These are phyloP conservation scores for Alternaria longipes DNA, from an alignment of 2,329 filamentous ascomycete genomes.

Conservation along the genomic window DNA sequence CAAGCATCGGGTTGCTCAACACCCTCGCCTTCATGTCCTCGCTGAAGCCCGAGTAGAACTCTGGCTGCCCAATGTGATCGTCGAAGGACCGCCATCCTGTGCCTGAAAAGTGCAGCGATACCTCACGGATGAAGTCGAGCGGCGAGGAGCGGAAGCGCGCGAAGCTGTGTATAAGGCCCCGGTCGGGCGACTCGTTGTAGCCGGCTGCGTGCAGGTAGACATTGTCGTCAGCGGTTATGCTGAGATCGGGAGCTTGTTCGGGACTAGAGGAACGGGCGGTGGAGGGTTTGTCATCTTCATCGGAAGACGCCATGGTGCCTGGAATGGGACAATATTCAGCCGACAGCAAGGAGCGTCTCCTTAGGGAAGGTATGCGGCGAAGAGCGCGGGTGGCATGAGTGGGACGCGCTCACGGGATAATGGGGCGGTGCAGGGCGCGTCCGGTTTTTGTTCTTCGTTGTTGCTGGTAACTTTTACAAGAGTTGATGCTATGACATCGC, in stretches of 20 bases:
- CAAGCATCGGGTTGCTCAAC: slow-evolving; percentile 77
- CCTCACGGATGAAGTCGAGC: slow-evolving; percentile 86
- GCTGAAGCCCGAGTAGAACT: slow-evolving; percentile 91
- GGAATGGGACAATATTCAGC: not conserved
- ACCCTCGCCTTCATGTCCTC: slow-evolving; percentile 87
- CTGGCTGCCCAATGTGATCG: slow-evolving; percentile 84
- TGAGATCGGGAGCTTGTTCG: slow-evolving; percentile 56
- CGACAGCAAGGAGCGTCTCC: slow-evolving; percentile 6
- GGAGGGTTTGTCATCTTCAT: slow-evolving; percentile 23
- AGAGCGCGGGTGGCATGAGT: slow-evolving; percentile 6
- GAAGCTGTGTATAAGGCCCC: slow-evolving; percentile 81
- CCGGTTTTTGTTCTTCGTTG: not conserved
- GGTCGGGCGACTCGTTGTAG: slow-evolving; percentile 62
- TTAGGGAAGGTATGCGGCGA: slow-evolving; percentile 3
- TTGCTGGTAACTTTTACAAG: not conserved
- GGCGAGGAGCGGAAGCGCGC: slow-evolving; percentile 81
- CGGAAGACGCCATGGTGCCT: slow-evolving; percentile 27
- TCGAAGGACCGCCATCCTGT: slow-evolving; percentile 97
- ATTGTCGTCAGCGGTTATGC: slow-evolving; percentile 56
- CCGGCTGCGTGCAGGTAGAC: slow-evolving; percentile 57
- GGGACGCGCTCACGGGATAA: not conserved
- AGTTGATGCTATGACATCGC: slow-evolving; percentile 16
- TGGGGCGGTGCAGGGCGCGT: not conserved
- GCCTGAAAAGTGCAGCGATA: slow-evolving; percentile 91
- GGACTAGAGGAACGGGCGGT: slow-evolving; percentile 18